Evolutionary conservation across 1,139 yeast species (phyloP), one percentile per base, ranked within the genome.

Genomic region (Saccharomyces hybrid): DNA sequence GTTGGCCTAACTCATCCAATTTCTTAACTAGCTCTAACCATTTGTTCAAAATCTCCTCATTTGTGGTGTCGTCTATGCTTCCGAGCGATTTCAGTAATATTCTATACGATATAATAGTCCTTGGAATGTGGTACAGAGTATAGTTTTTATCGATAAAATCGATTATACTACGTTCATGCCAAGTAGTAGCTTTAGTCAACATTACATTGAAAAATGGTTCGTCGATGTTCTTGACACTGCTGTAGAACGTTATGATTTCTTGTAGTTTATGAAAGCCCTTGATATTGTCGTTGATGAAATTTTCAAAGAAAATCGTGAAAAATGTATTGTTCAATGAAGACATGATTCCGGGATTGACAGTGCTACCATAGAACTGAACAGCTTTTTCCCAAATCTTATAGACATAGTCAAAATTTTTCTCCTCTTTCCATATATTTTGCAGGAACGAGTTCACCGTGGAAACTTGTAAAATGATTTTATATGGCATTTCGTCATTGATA

Each of bases 141-240:
- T 84, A 89, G 57, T 82, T 79, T 50, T 78, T 78, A 47, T 83
- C 72, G 53, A 89, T 77, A 58, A 81, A 82, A 60, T 84, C 80
- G 55, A 86, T 80, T 14, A 86, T 83, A 23, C 75, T 75, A 56
- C 81, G 77, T 65, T 84, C 85, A 44, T 77, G 76, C 96, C 96
- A 88, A 54, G 75, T 71, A 51, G 82, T 80, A 54, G 80, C 77
- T 44, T 84, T 83, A 46, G 89, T 79, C 55, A 89, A 75, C 51
- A 88, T 75, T 28, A 89, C 86, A 70, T 90, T 90, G 68, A 89
- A 78, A 65, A 90, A 86, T 2, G 88, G 82, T 68, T 88, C 89
- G 69, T 86, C 89, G 53, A 83, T 74, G n/a, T 79, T 74, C 65
- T 81, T 81, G 56, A 79, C 73, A 48, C 75, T 75, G 51, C 81